A percentile compares a stretch with the other conserved stretches of the same genome.
Evolutionary conservation across 257 asterid genomes (phyloP).

Genomic region (Jacaranda copaia): DNA sequence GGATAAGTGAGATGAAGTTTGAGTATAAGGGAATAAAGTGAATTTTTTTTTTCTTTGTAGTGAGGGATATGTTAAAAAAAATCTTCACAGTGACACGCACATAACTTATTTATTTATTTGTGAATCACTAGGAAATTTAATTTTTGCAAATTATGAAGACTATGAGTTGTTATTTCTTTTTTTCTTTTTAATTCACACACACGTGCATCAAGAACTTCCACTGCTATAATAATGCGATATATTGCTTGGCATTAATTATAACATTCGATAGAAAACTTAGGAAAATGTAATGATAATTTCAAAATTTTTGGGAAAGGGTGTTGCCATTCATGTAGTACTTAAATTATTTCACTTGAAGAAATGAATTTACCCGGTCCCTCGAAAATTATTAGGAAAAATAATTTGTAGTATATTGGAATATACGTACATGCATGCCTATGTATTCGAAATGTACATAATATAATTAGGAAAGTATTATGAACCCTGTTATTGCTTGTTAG

Average conservation of each 20-base stretch:
- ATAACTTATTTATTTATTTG: no score
- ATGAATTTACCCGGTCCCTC: not conserved
- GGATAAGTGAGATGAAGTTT: no score
- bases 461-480: no score
- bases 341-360: not conserved
- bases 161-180: not conserved
- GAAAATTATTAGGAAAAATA: not conserved
- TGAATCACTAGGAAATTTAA: not conserved
- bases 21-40: no score
- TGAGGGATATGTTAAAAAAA: no score
- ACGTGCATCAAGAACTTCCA: not conserved
- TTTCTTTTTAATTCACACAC: no score
- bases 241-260: constrained; percentile 9
- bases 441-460: no score
- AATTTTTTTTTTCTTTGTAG: no score
- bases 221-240: not conserved
- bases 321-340: no score
- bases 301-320: no score
- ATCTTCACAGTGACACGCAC: no score
- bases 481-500: no score
- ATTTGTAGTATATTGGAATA: not conserved
- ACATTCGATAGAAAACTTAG: not conserved
- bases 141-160: constrained; percentile 8
- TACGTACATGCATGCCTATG: not conserved
- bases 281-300: not conserved